A percentile compares a stretch with the other conserved stretches of the same genome.
Conservation (phyloP, 306 rosid genomes). For the Quercus glauca region DNA sequence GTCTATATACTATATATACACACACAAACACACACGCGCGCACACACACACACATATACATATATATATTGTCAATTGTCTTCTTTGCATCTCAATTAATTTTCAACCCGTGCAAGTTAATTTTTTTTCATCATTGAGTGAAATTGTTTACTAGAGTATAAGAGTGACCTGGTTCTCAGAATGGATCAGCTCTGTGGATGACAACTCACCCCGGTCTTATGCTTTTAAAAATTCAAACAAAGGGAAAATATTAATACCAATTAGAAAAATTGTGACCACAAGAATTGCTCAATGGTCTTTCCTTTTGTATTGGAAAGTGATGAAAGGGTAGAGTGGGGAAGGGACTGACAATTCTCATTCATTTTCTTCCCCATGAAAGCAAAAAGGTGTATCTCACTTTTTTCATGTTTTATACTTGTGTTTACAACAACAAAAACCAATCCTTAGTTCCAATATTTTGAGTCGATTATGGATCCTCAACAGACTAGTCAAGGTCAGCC, state of each 20-base stretch:
- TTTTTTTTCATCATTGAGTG: background rate
- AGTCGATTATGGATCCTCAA: too few relatives aligned
- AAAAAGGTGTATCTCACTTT: too few relatives aligned
- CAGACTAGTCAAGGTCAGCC: too few relatives aligned
- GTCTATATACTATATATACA: conserved; percentile 14
- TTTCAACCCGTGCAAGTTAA: background rate
- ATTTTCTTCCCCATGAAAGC: background rate
- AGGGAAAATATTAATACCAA: background rate
- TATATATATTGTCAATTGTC: background rate
- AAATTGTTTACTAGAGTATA: conserved; percentile 10
- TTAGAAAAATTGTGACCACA: conserved; percentile 7
- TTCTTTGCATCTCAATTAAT: conserved; percentile 28
- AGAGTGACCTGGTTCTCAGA: conserved; percentile 19
- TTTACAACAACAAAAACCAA: too few relatives aligned
- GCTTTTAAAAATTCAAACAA: conserved; percentile 11
- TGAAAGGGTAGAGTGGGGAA: background rate
- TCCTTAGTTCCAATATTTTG: too few relatives aligned
- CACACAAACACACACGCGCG: too few relatives aligned
- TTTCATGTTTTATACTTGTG: too few relatives aligned
- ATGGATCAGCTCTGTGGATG: conserved; percentile 19
- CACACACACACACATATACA: too few relatives aligned
- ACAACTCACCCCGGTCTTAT: conserved; percentile 24
- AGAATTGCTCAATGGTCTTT: background rate
- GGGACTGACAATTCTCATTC: background rate
- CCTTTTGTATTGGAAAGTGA: background rate